Percentiles rank a stretch among this genome's conserved stretches.
Evolutionary conservation across 176 grass and related monocot species (phyloP).

Genomic region (Otatea glauca): DNA sequence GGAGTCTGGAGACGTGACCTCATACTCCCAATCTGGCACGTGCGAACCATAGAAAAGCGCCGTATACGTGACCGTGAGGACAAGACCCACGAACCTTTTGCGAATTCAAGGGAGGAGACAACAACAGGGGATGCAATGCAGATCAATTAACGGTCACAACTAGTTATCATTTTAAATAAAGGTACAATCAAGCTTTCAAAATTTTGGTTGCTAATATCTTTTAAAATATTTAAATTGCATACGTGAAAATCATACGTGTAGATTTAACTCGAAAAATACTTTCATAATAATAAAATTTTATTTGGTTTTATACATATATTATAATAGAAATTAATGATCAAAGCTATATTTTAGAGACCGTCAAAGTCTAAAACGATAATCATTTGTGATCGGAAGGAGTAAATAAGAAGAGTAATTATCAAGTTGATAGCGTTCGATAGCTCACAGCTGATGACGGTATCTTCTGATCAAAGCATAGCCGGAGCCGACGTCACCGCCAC

Average conservation of each 20-base stretch:
- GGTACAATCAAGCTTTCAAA: no score
- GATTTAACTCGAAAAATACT: no score
- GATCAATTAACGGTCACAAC: not conserved
- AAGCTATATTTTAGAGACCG: no score
- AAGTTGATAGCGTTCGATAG: not conserved
- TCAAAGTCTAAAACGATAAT: no score
- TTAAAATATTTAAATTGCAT: no score
- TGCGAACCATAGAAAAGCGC: conserved; percentile 55
- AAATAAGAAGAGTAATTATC: not conserved
- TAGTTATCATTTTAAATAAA: no score
- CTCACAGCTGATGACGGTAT: conserved; percentile 81
- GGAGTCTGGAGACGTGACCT: conserved; percentile 26
- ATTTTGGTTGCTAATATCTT: no score
- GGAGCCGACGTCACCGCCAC: conserved; percentile 24
- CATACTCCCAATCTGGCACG: conserved; percentile 77
- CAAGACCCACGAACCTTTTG: conserved; percentile 66
- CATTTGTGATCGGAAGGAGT: no score
- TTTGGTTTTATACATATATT: no score
- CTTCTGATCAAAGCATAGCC: conserved; percentile 47
- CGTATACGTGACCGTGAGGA: conserved; percentile 55
- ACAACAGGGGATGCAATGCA: not conserved
- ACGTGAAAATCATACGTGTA: no score
- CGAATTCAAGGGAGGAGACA: not conserved
- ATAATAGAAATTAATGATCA: no score
- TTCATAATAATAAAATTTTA: no score